Evolutionary conservation across 192 early-diverging fungal species (phyloP), one percentile per base, ranked within the genome.

Genomic region (Entomortierella lignicola): DNA sequence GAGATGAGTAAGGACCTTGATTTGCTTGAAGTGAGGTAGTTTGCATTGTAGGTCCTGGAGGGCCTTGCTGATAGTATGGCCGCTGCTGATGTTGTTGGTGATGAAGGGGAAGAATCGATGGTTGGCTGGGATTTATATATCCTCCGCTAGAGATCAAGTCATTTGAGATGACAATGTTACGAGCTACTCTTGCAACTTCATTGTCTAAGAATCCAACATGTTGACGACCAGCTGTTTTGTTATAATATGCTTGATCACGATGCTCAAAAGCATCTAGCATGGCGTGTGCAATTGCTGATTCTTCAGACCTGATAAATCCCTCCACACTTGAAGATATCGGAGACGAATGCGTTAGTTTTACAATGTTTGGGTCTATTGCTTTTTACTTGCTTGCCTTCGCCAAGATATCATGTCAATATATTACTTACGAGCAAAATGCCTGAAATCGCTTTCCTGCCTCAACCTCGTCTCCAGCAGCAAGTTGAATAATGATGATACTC

Each of bases 381-480:
- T 50, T 50, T 21, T 17, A 10, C 5, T 50, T 50, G 15, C 47
- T 50, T 15, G 15, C 21, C 47, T 21, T 50, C 47, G 3, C 34
- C 34, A 17, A 56, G 17, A 13, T 32, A 31, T 32, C 18, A 4
- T 7, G 39, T 26, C n/a, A 63, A 51, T 54, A 1, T 8, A 47
- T 27, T n/a, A 29, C 69, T 81, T 84, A 93, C 92, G 77, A 69
- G 65, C 84, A 85, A 56, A 81, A 90, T 17, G 52, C 60, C 41
- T 85, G 82, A 26, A 91, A 88, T 58, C 82, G 69, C 65, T 89
- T 89, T 21, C 82, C 81, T 15, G 92, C 92, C 20, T 91, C 92
- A 2, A 90, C 89, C 48, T 91, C 89, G 77, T 95, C 93, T 41
- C 88, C 91, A 53, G 82, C 74, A 25, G 88, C 87, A 25, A 95